Evolutionary conservation across 139 green algal species (phyloP).

Genomic region (Marvania coccoides): DNA sequence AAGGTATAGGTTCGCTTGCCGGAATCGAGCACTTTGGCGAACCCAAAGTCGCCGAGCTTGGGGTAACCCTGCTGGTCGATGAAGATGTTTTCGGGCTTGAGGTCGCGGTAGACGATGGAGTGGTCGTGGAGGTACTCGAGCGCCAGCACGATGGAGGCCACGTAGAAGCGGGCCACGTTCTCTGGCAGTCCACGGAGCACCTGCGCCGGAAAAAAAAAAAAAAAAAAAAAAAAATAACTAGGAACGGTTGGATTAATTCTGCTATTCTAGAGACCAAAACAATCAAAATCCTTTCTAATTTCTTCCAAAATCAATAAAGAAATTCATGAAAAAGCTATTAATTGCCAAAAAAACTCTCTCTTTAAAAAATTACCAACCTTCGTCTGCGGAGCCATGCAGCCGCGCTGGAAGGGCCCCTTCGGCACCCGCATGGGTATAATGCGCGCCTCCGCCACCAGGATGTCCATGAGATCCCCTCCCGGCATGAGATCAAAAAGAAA

Average conservation of each 20-base stretch:
- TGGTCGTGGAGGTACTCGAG: slow-evolving; percentile 93
- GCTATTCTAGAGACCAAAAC: too few species aligned
- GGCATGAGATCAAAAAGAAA: slow-evolving; percentile 93
- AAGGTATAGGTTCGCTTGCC: slow-evolving; percentile 91
- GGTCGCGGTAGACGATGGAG: slow-evolving; percentile 89
- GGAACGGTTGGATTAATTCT: too few species aligned
- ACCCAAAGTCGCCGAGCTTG: slow-evolving; percentile 97
- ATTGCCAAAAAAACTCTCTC: too few species aligned
- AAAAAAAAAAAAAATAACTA: too few species aligned
- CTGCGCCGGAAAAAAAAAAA: too few species aligned
- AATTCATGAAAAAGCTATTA: too few species aligned
- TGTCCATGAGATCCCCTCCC: slow-evolving; percentile 94
- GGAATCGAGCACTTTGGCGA: slow-evolving; percentile 85
- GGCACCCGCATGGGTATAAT: slow-evolving; percentile 59
- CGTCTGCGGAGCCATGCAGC: slow-evolving; percentile 33
- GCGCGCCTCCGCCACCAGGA: slow-evolving; percentile 80
- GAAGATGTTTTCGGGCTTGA: slow-evolving; percentile 98
- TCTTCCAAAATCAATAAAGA: too few species aligned
- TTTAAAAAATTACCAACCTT: too few species aligned
- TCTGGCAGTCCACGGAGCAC: slow-evolving; percentile 83
- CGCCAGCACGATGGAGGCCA: slow-evolving; percentile 78
- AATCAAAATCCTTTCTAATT: too few species aligned
- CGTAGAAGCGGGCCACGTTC: slow-evolving; percentile 81
- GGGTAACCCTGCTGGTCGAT: slow-evolving; percentile 80
- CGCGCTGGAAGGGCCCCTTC: slow-evolving; percentile 31